Evolutionary conservation across 441 rosid genomes (phyloP).

Genomic region (Brassica hybrid): DNA sequence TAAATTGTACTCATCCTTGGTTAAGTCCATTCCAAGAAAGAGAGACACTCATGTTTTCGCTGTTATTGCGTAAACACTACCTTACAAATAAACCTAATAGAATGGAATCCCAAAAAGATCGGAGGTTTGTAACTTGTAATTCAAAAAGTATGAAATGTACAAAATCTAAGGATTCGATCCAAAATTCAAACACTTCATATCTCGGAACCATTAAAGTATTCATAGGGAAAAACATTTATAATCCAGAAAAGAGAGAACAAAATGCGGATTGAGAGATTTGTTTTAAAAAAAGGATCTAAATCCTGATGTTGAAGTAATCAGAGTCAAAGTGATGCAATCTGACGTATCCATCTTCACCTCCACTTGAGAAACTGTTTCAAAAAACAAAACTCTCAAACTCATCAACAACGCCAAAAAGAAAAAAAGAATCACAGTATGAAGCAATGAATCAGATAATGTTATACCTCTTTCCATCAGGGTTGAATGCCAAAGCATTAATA

Average conservation of each 20-base stretch:
- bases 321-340: too few relatives aligned
- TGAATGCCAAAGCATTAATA: conserved; percentile 92
- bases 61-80: neutral
- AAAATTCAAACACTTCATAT: conserved; percentile 7
- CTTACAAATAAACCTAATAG: neutral
- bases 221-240: neutral
- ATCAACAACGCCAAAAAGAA: neutral
- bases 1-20: neutral
- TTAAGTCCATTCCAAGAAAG: neutral
- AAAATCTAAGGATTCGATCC: neutral
- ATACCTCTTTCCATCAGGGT: conserved; percentile 95
- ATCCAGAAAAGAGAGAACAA: neutral
- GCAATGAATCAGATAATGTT: conserved; percentile 3
- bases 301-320: too few relatives aligned
- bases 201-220: neutral
- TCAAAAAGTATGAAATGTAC: neutral
- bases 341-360: conserved; percentile 97
- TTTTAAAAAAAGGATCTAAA: conserved; percentile 43
- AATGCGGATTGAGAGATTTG: neutral
- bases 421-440: neutral
- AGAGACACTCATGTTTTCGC: neutral
- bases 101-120: neutral
- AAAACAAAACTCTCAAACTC: conserved; percentile 5
- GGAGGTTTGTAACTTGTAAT: neutral
- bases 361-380: conserved; percentile 74